Evolutionary conservation across 805 yeast species (phyloP), one percentile per base, ranked within the genome.

Genomic region (Scheffersomyces stipitis): DNA sequence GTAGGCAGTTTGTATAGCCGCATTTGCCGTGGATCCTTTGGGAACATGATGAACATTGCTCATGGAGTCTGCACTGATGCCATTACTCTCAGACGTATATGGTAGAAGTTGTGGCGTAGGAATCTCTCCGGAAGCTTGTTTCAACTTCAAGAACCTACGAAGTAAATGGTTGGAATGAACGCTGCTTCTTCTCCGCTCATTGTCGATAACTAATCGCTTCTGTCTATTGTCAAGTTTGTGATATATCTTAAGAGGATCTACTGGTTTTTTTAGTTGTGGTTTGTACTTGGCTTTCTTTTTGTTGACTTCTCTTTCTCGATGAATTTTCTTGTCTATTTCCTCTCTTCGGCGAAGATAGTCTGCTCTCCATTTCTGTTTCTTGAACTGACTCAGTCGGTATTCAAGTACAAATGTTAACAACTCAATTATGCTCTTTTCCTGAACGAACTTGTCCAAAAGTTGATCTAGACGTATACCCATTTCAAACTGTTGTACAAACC

Each of bases 51-150:
- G 41, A 29, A 6, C 46, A 42, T 26, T 27, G 20, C 37, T 35
- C 26, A 41, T 32, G 13, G 36, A 33, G 10, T 45, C 42, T 4
- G 41, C 40, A 17, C 43, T 47, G 26, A 15, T 31, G 10, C 33
- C 28, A 27, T 42, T 26, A 14, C 33, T 27, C 5, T 35, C 45
- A 12, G 50, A 37, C 3, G 62, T 54, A 29, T 57, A 58, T 5
- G 69, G 64, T 12, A 67, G 44, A 14, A 54, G 44, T 26, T 41
- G 52, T 1, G 73, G 71, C 15, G 55, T 54, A 2, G 69, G 70
- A 3, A 67, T 30, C 32, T 46, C 43, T 5, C 52, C 50, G 1
- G 32, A 15, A 26, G 41, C 32, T 37, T 66, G 73, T 17, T 54
- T 49, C 13, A 38, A 34, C 38, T 60, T 61, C 18, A 69, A 38